Percentiles rank a stretch among this genome's conserved stretches.
These are phyloP conservation scores for Urochloa ruziziensis DNA, from an alignment of 176 grass and related monocot species.

Conservation along the genomic window DNA sequence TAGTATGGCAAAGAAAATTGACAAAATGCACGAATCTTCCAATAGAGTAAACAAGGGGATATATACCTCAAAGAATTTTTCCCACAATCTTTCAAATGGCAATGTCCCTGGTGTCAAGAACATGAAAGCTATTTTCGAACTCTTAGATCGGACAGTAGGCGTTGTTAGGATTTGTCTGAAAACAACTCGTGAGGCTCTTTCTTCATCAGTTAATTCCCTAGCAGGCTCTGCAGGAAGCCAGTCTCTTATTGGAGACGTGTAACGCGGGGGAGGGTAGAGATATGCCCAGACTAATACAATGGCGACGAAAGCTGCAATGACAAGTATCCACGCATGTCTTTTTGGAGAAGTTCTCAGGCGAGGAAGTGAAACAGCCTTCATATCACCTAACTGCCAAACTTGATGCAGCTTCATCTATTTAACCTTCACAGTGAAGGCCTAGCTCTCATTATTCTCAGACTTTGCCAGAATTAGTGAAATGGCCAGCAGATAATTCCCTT, in stretches of 20 bases:
- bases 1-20: neutral
- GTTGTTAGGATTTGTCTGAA: constrained; percentile 62
- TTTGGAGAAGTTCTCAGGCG: constrained; percentile 36
- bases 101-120: constrained; percentile 78
- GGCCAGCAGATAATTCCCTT: neutral
- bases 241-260: constrained; percentile 50
- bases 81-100: constrained; percentile 94
- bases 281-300: constrained; percentile 63
- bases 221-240: constrained; percentile 63
- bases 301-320: constrained; percentile 52
- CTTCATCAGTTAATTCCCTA: constrained; percentile 72
- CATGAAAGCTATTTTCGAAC: constrained; percentile 83
- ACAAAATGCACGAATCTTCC: neutral
- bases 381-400: constrained; percentile 49
- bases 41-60: neutral
- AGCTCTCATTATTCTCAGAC: neutral
- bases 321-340: constrained; percentile 49
- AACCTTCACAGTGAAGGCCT: neutral
- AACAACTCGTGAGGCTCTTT: constrained; percentile 66
- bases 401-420: constrained; percentile 61
- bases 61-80: constrained; percentile 78
- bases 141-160: constrained; percentile 39
- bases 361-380: constrained; percentile 32
- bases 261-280: constrained; percentile 63
- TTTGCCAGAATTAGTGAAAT: neutral